Percentiles rank a stretch among this genome's conserved stretches.
Evolutionary conservation across 2,329 filamentous ascomycete species (phyloP).

Genomic region (Trichoderma atrobrunneum): DNA sequence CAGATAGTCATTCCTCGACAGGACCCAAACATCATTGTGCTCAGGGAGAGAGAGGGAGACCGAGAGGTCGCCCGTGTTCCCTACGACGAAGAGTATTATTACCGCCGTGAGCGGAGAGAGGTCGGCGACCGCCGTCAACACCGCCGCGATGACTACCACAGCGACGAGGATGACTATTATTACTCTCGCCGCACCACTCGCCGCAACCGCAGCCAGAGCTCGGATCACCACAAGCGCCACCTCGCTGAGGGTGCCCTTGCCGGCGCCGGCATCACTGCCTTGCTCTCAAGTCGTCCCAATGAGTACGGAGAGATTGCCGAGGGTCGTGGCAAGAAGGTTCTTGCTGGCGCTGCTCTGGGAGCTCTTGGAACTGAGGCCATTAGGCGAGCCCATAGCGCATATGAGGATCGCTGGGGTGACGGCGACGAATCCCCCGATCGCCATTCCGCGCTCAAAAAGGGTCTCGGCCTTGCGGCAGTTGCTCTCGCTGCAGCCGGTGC

Average conservation of each 20-base stretch:
- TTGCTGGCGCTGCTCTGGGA: conserved; percentile 61
- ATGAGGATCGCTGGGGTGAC: conserved; percentile 51
- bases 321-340: conserved; percentile 55
- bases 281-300: conserved; percentile 54
- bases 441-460: conserved; percentile 55
- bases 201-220: conserved; percentile 50
- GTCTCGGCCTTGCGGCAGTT: conserved; percentile 60
- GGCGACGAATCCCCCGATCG: conserved; percentile 40
- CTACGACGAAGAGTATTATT: conserved; percentile 50
- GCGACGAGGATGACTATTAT: conserved; percentile 48
- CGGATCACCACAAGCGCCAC: conserved; percentile 51
- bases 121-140: conserved; percentile 40
- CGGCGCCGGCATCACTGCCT: conserved; percentile 59
- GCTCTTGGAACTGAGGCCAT: conserved; percentile 61
- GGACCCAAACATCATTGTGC: conserved; percentile 45
- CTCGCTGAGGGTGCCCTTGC: conserved; percentile 64
- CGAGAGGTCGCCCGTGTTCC: conserved; percentile 34
- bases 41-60: conserved; percentile 43
- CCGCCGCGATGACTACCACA: conserved; percentile 43
- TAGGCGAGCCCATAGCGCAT: conserved; percentile 59
- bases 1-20: conserved; percentile 50
- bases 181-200: conserved; percentile 46
- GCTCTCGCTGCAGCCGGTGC: conserved; percentile 64
- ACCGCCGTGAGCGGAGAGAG: conserved; percentile 47
- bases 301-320: conserved; percentile 49